These are phyloP conservation scores for Paramyrothecium roridum DNA, from an alignment of 2,329 filamentous ascomycete genomes.

Conservation along the genomic window DNA sequence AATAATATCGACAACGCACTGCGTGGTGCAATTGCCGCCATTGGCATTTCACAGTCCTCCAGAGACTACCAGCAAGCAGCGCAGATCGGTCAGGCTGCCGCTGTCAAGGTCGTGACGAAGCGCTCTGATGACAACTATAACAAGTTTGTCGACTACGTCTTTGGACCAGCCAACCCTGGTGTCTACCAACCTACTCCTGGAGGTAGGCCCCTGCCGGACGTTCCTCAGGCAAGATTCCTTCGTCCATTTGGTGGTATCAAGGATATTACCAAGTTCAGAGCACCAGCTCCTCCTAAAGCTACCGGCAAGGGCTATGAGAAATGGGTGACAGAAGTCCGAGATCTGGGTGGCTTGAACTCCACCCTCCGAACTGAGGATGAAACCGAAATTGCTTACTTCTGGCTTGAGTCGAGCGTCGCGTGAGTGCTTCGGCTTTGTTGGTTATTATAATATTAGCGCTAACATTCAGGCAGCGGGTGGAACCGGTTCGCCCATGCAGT, in stretches of 20 bases:
- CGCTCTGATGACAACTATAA: conserved; percentile 4
- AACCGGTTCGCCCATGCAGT: conserved; percentile 7
- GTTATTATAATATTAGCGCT: background rate
- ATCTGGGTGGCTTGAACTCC: conserved; percentile 3
- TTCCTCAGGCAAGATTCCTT: conserved; percentile 4
- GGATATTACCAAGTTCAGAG: conserved; percentile 5
- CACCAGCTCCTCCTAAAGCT: conserved; percentile 5
- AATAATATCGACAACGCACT: conserved; percentile 6
- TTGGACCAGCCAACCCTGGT: conserved; percentile 1
- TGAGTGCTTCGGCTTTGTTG: conserved; percentile 1
- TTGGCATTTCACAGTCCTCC: conserved; percentile 6
- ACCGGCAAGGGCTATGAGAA: conserved; percentile 5
- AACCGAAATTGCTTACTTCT: conserved; percentile 11
- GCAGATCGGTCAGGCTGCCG: conserved; percentile 6
- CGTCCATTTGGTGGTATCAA: conserved; percentile 7
- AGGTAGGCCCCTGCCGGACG: conserved; percentile 5
- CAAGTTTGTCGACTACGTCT: conserved; percentile 7
- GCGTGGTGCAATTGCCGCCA: conserved; percentile 4
- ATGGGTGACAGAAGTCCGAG: conserved; percentile 4
- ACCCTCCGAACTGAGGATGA: conserved; percentile 5
- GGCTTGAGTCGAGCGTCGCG: conserved; percentile 7
- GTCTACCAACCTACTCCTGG: conserved; percentile 4
- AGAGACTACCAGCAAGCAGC: conserved; percentile 1
- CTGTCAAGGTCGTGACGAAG: conserved; percentile 1
- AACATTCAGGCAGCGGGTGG: conserved; percentile 4